Percentiles rank a stretch among this genome's conserved stretches.
Conservation (phyloP, 2,329 filamentous ascomycete species). For the Penicillium sp. region DNA sequence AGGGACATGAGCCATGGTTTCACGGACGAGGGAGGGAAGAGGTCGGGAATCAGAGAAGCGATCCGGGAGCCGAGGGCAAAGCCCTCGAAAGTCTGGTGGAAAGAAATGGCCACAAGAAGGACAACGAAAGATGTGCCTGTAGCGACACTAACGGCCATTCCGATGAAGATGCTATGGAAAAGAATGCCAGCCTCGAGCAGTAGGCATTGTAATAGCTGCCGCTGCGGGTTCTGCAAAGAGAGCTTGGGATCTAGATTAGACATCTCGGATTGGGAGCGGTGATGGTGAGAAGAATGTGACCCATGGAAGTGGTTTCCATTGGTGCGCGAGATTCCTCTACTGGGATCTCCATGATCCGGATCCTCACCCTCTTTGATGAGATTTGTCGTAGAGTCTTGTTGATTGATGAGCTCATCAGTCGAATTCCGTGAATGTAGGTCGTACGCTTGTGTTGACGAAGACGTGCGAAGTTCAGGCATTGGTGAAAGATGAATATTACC, state of each 20-base stretch:
- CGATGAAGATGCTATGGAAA: slow-evolving; percentile 85
- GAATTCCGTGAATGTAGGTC: slow-evolving; percentile 21
- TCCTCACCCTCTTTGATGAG: slow-evolving; percentile 58
- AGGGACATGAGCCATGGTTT: slow-evolving; percentile 75
- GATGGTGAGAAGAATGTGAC: slow-evolving; percentile 22
- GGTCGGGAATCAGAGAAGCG: slow-evolving; percentile 68
- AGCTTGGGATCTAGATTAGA: slow-evolving; percentile 33
- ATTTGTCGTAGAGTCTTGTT: slow-evolving; percentile 25
- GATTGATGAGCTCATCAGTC: slow-evolving; percentile 25
- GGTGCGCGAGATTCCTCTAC: slow-evolving; percentile 27
- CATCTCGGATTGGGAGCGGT: slow-evolving; percentile 19
- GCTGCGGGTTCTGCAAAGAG: slow-evolving; percentile 62
- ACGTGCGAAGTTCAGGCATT: slow-evolving; percentile 10
- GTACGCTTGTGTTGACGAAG: slow-evolving; percentile 17
- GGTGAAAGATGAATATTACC: slow-evolving; percentile 29
- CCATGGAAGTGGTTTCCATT: slow-evolving; percentile 21
- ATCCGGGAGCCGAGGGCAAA: slow-evolving; percentile 85
- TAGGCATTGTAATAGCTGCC: slow-evolving; percentile 75
- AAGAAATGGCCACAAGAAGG: slow-evolving; percentile 78
- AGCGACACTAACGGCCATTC: slow-evolving; percentile 82
- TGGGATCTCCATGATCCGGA: slow-evolving; percentile 63
- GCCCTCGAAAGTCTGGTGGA: slow-evolving; percentile 89
- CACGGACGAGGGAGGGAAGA: slow-evolving; percentile 71
- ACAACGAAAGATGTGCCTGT: slow-evolving; percentile 80
- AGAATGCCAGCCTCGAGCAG: slow-evolving; percentile 82